phyloP scores from a whole-genome alignment of 768 basidiomycete genomes.

The Cubamyces sp. region DNA sequence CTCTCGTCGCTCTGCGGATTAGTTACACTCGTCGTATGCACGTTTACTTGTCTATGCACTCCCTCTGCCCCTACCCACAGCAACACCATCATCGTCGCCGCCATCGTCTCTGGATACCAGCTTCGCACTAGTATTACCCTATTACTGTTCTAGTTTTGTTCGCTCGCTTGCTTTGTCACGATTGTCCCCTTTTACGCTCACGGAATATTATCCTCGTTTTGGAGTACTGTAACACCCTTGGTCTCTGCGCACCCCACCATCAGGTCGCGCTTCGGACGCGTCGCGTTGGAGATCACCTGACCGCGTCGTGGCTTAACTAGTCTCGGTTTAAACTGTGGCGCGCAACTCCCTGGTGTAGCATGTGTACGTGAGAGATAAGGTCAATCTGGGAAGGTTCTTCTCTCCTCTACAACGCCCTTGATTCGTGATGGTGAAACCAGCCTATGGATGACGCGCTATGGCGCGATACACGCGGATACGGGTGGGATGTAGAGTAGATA shows the following conservation, averaged over 20 bases:
- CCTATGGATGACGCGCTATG: too few species aligned
- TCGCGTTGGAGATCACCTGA: background rate
- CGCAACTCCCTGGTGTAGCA: background rate
- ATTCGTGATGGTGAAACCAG: too few species aligned
- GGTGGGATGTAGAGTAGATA: too few species aligned
- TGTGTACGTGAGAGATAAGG: background rate
- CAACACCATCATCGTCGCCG: too few species aligned
- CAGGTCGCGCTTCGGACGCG: background rate
- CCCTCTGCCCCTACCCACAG: background rate
- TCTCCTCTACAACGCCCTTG: too few species aligned
- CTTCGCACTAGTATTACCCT: background rate
- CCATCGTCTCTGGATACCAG: background rate
- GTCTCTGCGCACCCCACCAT: too few species aligned
- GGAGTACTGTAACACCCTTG: background rate
- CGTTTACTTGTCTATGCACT: slow-evolving; percentile 9
- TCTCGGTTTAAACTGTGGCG: too few species aligned
- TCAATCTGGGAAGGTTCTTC: too few species aligned
- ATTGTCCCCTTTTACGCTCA: background rate
- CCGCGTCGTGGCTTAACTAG: background rate
- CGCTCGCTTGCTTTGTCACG: slow-evolving; percentile 16
- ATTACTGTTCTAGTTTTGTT: slow-evolving; percentile 9
- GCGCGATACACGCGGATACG: too few species aligned
- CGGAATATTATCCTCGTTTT: slow-evolving; percentile 1
- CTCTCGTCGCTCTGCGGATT: slow-evolving; percentile 4
- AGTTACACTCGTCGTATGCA: slow-evolving; percentile 4